A percentile compares a stretch with the other conserved stretches of the same genome.
Conservation (phyloP, 179 eudicot genomes). For the Gypsophila paniculata region DNA sequence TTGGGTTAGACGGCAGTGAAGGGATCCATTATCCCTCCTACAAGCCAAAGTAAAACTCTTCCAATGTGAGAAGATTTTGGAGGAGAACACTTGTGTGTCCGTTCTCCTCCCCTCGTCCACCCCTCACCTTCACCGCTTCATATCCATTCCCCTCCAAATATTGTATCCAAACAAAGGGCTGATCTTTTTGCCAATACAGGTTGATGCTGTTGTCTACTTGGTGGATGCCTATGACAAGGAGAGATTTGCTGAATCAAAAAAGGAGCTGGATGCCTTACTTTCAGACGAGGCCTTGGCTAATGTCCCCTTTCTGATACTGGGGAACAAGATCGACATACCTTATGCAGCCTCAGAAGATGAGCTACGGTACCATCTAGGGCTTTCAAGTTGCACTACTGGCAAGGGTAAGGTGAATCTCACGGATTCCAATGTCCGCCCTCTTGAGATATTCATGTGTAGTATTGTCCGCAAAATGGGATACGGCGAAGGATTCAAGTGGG, state of each 20-base stretch:
- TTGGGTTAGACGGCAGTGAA: no score
- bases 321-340: slow-evolving; percentile 41
- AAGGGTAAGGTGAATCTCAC: slow-evolving; percentile 35
- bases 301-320: slow-evolving; percentile 41
- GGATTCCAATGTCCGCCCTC: slow-evolving; percentile 31
- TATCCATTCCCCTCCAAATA: neutral
- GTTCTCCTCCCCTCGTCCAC: no score
- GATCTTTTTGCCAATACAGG: slow-evolving; percentile 21
- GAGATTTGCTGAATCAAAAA: slow-evolving; percentile 38
- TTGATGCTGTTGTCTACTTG: slow-evolving; percentile 40
- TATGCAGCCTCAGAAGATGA: slow-evolving; percentile 42
- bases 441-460: slow-evolving; percentile 47
- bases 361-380: slow-evolving; percentile 29
- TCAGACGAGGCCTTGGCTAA: slow-evolving; percentile 34
- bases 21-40: neutral
- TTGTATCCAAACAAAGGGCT: neutral
- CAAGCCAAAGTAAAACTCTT: no score
- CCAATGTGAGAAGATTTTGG: no score
- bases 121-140: neutral
- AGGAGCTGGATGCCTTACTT: slow-evolving; percentile 38
- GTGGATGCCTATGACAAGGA: slow-evolving; percentile 44
- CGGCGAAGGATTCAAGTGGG: slow-evolving; percentile 43
- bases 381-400: slow-evolving; percentile 37
- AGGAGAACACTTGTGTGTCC: neutral
- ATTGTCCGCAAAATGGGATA: slow-evolving; percentile 46